Percentiles rank a stretch among this genome's conserved stretches.
Conservation (phyloP, 352 stramenopile species). For the Phytophthora kernoviae region DNA sequence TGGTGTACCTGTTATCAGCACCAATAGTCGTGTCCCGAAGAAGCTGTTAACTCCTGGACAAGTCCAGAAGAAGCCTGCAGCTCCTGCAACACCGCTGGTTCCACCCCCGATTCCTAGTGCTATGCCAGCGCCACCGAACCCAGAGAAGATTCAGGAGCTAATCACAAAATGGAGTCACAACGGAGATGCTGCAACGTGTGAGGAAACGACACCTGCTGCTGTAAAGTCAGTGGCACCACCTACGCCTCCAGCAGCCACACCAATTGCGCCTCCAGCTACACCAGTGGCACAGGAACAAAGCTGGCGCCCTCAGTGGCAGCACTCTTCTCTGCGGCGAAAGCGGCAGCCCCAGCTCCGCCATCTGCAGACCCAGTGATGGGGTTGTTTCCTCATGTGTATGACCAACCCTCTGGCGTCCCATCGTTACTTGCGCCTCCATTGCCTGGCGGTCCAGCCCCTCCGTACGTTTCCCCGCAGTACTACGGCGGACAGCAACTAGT, state of each 20-base stretch:
- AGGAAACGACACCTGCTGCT: constrained; percentile 1
- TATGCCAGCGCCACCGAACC: constrained; percentile 46
- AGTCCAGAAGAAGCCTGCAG: constrained; percentile 16
- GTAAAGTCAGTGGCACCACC: constrained; percentile 1
- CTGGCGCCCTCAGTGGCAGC: constrained; percentile 18
- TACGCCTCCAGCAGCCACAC: constrained; percentile 3
- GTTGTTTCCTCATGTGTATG: constrained; percentile 67
- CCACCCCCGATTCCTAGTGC: constrained; percentile 40
- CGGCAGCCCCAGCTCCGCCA: constrained; percentile 14
- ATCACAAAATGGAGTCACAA: constrained; percentile 67
- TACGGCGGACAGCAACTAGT: constrained; percentile 25
- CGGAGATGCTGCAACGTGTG: constrained; percentile 24
- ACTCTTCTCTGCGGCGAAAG: constrained; percentile 43
- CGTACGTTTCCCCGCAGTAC: constrained; percentile 28
- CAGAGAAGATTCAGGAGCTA: constrained; percentile 65
- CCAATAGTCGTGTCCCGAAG: constrained; percentile 27
- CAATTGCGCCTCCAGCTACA: background rate
- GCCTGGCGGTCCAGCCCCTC: constrained; percentile 12
- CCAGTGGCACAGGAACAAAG: constrained; percentile 3
- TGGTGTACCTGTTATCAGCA: constrained; percentile 25
- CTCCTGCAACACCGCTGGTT: constrained; percentile 16
- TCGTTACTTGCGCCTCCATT: constrained; percentile 37
- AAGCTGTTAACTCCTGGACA: constrained; percentile 23
- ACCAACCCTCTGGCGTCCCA: constrained; percentile 20
- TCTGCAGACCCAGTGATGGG: constrained; percentile 30